Conservation (phyloP, 2,329 filamentous ascomycete genomes). For the Hymenoscyphus salicellus region DNA sequence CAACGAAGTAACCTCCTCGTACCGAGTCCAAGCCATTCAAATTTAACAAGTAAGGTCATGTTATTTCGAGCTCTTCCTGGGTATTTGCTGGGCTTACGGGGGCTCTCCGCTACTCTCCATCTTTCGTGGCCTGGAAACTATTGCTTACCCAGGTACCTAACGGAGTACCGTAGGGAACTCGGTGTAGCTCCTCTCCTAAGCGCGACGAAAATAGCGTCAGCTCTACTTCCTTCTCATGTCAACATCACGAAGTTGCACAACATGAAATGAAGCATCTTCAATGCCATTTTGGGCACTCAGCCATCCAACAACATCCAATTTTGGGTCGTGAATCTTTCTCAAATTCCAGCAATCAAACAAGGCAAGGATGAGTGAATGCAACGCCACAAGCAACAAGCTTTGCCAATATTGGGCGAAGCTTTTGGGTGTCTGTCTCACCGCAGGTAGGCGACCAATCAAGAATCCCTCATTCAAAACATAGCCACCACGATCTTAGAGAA, state of each 20-base stretch:
- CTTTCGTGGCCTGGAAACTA: too few relatives aligned
- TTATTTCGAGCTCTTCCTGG: too few relatives aligned
- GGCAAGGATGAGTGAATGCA: neutral
- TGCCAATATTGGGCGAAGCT: slow-evolving; percentile 9
- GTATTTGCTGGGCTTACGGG: too few relatives aligned
- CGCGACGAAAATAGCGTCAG: too few relatives aligned
- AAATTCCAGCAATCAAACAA: neutral
- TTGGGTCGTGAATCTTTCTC: neutral
- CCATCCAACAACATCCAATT: neutral
- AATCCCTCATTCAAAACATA: neutral
- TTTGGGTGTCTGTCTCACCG: slow-evolving; percentile 3
- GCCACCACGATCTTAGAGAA: neutral
- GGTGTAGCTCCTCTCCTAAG: too few relatives aligned
- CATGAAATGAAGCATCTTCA: neutral
- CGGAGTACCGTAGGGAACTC: too few relatives aligned
- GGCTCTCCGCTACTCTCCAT: too few relatives aligned
- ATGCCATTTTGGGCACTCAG: neutral
- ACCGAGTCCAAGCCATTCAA: neutral
- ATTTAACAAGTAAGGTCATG: neutral
- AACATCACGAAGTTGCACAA: neutral
- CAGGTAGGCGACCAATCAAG: neutral
- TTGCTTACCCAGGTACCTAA: too few relatives aligned
- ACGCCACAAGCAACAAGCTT: slow-evolving; percentile 9
- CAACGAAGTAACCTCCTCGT: neutral
- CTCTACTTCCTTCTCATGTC: too few relatives aligned